phyloP scores from a whole-genome alignment of 2,329 filamentous ascomycete species.

The Cladorrhinum sp. region DNA sequence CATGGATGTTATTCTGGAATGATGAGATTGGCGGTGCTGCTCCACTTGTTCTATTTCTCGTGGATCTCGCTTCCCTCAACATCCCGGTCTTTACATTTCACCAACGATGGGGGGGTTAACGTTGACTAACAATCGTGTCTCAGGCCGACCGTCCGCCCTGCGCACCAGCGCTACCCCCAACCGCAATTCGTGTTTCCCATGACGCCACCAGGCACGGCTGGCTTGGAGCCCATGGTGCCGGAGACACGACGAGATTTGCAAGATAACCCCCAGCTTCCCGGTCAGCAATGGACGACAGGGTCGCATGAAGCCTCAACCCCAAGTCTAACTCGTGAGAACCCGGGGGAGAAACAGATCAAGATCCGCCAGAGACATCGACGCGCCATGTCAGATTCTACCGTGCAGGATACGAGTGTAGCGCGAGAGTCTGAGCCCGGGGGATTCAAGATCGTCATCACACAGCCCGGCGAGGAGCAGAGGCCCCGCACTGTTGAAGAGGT shows the following conservation, averaged over 20 bases:
- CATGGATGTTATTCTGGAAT: neutral
- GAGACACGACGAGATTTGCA: slow-evolving; percentile 32
- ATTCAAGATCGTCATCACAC: slow-evolving; percentile 78
- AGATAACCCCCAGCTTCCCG: slow-evolving; percentile 29
- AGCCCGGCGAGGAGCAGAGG: slow-evolving; percentile 58
- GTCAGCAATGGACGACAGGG: slow-evolving; percentile 43
- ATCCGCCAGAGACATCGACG: slow-evolving; percentile 51
- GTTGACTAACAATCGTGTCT: slow-evolving; percentile 20
- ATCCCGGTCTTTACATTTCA: neutral
- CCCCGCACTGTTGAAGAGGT: slow-evolving; percentile 63
- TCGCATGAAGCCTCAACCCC: slow-evolving; percentile 39
- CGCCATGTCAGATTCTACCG: slow-evolving; percentile 73
- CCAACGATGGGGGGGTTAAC: neutral
- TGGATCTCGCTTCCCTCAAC: neutral
- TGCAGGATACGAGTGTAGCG: slow-evolving; percentile 58
- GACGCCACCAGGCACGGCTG: slow-evolving; percentile 58
- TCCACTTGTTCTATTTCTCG: neutral
- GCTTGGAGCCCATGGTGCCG: slow-evolving; percentile 46
- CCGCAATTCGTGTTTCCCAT: slow-evolving; percentile 59
- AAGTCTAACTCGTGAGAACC: slow-evolving; percentile 34
- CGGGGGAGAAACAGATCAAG: slow-evolving; percentile 30
- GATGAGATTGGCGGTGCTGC: neutral
- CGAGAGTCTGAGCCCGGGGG: slow-evolving; percentile 61
- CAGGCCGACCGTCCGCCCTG: slow-evolving; percentile 61
- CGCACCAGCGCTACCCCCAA: slow-evolving; percentile 59